These are phyloP conservation scores for Carex scoparia DNA, from an alignment of 176 grass and related monocot species.

Conservation along the genomic window DNA sequence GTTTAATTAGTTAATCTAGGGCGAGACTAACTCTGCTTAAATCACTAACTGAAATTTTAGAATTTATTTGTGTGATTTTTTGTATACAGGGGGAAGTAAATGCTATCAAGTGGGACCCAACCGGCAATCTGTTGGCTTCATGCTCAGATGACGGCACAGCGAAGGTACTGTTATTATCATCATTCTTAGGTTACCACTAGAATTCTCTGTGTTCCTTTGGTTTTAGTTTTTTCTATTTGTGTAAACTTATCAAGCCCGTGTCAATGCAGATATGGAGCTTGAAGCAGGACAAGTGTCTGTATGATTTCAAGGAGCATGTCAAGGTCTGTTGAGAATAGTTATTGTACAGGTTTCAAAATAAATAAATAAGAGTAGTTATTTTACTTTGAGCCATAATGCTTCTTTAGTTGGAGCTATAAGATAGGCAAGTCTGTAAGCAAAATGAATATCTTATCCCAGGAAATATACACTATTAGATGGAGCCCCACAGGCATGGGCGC, in stretches of 20 bases:
- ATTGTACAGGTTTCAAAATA: neutral
- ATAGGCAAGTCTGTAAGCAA: conserved; percentile 1
- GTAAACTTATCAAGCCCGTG: neutral
- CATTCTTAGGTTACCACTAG: neutral
- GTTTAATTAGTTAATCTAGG: neutral
- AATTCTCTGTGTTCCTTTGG: neutral
- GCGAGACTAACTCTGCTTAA: neutral
- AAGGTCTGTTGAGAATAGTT: conserved; percentile 43
- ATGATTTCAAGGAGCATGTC: conserved; percentile 86
- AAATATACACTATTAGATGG: conserved; percentile 99
- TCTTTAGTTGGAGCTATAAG: neutral
- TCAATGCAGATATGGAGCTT: conserved; percentile 83
- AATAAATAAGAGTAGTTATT: conserved; percentile 2
- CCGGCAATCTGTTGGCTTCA: conserved; percentile 85
- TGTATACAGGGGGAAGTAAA: conserved; percentile 89
- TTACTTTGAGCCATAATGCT: neutral
- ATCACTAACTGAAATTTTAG: neutral
- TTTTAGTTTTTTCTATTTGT: neutral
- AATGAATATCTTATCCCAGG: conserved; percentile 42
- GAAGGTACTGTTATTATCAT: conserved; percentile 46
- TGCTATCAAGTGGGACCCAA: conserved; percentile 99
- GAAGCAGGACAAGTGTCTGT: conserved; percentile 90
- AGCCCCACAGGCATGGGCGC: conserved; percentile 82
- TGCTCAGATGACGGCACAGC: conserved; percentile 92
- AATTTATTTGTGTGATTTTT: conserved; percentile 11